Evolutionary conservation across 106 monocot genomes (phyloP), one percentile per base, ranked within the genome.

Genomic region (Allium sativum): DNA sequence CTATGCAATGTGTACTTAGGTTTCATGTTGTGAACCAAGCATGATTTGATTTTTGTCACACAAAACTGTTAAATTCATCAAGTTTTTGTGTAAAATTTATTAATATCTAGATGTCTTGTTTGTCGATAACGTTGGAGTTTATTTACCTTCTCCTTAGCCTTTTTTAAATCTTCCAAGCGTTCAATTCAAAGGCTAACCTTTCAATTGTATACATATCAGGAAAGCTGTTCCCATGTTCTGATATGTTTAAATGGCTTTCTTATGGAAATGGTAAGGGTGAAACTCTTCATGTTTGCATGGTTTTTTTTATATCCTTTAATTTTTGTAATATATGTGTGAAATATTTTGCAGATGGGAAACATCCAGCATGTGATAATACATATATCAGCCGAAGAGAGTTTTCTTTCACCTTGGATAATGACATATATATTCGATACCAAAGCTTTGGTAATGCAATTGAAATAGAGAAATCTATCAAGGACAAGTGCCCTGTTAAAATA

Each of bases 221-320:
- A 73, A 98, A 91, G 71, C 77, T 91, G 21, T 98, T 98, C 78
- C 96, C 96, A 10, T 72, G 74, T 76, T 58, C 63, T 53, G 96
- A 98, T 53, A 82, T 98, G 46, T 98, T 74, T 59, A 84, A 80
- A 73, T 98, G 96, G 96, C 48, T 98, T 64, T 91, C 91, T n/a
- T 98, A 98, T 56, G 96, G 91, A 77, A 91, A 91, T 78, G 96
- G 91, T 91, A 75, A 42, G 18, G 61, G 19, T 8, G 43, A 8
- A 10, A 16, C 42, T 10, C 48, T 22, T 2, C 44, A 57, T 21
- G 19, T 44, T 11, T 20, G 22, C 14, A 10, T 20, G 15, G 19
- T 19, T 20, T 44, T 20, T 44, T 61, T 21, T 2, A 58, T 44
- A 12, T 19, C 40, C 15, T 17, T 44, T 22, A 17, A 41, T 56